Percentiles rank a stretch among this genome's conserved stretches.
Evolutionary conservation across 2,329 filamentous ascomycete genomes (phyloP).

Genomic region (Pseudogymnoascus sp.): DNA sequence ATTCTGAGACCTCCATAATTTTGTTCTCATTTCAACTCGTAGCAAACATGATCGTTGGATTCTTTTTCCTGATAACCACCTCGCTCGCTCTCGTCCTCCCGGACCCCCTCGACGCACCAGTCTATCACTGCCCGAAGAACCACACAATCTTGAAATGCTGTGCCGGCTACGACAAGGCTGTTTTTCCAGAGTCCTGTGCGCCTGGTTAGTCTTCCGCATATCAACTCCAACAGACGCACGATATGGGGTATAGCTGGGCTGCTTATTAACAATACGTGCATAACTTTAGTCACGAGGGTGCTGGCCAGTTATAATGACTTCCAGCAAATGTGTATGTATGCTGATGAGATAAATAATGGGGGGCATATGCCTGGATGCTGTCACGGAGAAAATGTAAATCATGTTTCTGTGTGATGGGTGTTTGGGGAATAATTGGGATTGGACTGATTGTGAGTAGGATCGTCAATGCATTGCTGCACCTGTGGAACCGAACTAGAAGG

Average conservation of each 20-base stretch:
- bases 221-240: not conserved
- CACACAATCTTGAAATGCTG: slow-evolving; percentile 1
- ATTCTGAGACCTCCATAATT: not conserved
- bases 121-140: not conserved
- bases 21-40: not conserved
- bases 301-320: not conserved
- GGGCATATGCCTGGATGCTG: not conserved
- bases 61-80: not conserved
- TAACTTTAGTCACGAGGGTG: not conserved
- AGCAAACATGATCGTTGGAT: not conserved
- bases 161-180: not conserved
- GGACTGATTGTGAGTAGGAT: not conserved
- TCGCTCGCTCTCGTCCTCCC: not conserved
- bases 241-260: not conserved
- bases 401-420: not conserved
- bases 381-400: slow-evolving; percentile 6
- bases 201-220: not conserved
- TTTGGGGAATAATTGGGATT: not conserved
- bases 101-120: not conserved
- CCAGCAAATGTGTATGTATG: not conserved
- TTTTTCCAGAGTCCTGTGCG: not conserved
- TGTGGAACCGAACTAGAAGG: not conserved
- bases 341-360: not conserved
- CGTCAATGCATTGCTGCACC: not conserved
- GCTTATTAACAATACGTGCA: not conserved